phyloP scores from a whole-genome alignment of 2,329 filamentous ascomycete species.

The Trichoderma koningii region DNA sequence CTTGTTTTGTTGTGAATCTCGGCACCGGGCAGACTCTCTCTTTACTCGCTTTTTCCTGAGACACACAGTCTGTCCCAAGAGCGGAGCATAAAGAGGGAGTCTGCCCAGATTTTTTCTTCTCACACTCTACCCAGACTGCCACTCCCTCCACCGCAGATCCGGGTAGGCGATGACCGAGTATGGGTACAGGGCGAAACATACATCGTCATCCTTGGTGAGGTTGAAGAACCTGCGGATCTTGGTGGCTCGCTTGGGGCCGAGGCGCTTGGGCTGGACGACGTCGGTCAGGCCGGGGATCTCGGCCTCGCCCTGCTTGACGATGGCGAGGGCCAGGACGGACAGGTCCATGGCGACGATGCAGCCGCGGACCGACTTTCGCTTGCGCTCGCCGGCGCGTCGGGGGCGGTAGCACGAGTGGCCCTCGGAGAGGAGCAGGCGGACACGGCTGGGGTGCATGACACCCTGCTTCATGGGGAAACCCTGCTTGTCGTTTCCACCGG shows the following conservation, averaged over 20 bases:
- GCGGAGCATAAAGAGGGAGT: background rate
- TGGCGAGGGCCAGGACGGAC: constrained; percentile 87
- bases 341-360: constrained; percentile 98
- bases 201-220: constrained; percentile 99
- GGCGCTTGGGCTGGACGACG: constrained; percentile 96
- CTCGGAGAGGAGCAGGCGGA: constrained; percentile 90
- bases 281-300: constrained; percentile 98
- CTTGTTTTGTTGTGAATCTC: constrained; percentile 31
- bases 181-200: constrained; percentile 67
- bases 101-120: constrained; percentile 41
- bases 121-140: constrained; percentile 61
- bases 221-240: constrained; percentile 99
- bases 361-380: constrained; percentile 98
- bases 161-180: constrained; percentile 71
- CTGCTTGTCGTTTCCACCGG: constrained; percentile 99
- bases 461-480: constrained; percentile 99
- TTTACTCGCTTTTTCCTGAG: background rate
- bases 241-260: constrained; percentile 98
- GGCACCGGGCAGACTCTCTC: constrained; percentile 16
- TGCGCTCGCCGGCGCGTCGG: constrained; percentile 97
- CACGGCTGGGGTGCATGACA: constrained; percentile 98
- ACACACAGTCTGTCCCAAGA: background rate
- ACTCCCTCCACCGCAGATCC: constrained; percentile 48
- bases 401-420: constrained; percentile 99
- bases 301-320: constrained; percentile 96